Conservation (phyloP, 2,329 filamentous ascomycete genomes). For the Xylaria sp. region DNA sequence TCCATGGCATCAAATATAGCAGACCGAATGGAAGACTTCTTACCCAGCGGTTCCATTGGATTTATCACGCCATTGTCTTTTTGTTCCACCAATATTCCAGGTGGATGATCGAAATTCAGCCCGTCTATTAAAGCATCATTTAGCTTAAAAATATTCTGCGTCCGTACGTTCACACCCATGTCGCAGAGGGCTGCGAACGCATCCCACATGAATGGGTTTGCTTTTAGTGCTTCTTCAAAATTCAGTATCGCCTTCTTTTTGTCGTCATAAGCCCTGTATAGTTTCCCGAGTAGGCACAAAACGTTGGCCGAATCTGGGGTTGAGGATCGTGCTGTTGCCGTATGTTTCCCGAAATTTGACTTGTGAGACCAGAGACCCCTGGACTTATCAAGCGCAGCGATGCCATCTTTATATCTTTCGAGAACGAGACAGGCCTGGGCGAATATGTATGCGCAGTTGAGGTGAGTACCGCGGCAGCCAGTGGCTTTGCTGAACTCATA, state of each 20-base stretch:
- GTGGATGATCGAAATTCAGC: conserved; percentile 48
- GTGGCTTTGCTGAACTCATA: conserved; percentile 79
- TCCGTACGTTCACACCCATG: conserved; percentile 79
- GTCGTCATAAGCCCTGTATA: conserved; percentile 82
- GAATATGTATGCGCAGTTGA: conserved; percentile 90
- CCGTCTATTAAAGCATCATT: conserved; percentile 59
- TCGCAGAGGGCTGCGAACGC: conserved; percentile 90
- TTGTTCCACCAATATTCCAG: conserved; percentile 43
- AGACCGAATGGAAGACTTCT: conserved; percentile 49
- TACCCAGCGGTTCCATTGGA: conserved; percentile 48
- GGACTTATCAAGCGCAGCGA: conserved; percentile 81
- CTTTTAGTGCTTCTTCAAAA: conserved; percentile 86
- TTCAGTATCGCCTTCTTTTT: conserved; percentile 82
- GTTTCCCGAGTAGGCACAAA: conserved; percentile 82
- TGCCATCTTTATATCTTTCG: conserved; percentile 80
- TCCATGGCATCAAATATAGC: conserved; percentile 49
- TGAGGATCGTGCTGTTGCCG: conserved; percentile 73
- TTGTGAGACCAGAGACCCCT: conserved; percentile 76
- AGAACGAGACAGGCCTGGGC: conserved; percentile 85
- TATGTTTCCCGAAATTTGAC: conserved; percentile 83
- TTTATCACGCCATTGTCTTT: conserved; percentile 45
- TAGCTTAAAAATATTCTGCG: conserved; percentile 85
- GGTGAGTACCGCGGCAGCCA: conserved; percentile 72
- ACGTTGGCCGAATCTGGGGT: conserved; percentile 83
- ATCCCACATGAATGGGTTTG: conserved; percentile 98